These are phyloP conservation scores for Irpex sp. DNA, from an alignment of 1,284 basidiomycete species.

Conservation along the genomic window DNA sequence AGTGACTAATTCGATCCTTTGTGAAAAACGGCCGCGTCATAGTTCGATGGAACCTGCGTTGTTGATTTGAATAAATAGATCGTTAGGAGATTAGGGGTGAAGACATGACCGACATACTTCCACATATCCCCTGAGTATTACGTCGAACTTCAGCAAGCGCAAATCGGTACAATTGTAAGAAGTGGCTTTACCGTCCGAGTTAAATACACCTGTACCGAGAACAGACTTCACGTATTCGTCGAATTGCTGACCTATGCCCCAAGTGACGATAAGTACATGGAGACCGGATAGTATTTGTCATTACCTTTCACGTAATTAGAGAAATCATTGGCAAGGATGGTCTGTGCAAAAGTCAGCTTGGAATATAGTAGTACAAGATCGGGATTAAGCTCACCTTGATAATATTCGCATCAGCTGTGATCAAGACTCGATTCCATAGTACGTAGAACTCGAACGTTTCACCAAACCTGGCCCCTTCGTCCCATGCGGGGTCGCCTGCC, in stretches of 20 bases:
- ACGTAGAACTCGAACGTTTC: constrained; percentile 22
- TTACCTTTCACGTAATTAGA: constrained; percentile 29
- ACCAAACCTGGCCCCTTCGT: constrained; percentile 22
- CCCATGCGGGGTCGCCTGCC: constrained; percentile 27
- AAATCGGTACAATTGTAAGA: background rate
- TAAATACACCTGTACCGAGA: constrained; percentile 55
- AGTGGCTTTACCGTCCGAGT: constrained; percentile 26
- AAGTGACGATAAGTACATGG: background rate
- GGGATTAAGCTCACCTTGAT: constrained; percentile 24
- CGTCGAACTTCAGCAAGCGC: background rate
- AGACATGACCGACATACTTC: constrained; percentile 26
- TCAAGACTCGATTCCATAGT: constrained; percentile 25
- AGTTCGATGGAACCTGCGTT: constrained; percentile 33
- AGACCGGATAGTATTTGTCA: background rate
- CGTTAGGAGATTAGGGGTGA: background rate
- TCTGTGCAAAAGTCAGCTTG: constrained; percentile 14
- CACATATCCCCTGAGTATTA: constrained; percentile 33
- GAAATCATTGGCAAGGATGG: constrained; percentile 30
- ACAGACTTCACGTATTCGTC: constrained; percentile 37
- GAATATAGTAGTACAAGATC: background rate
- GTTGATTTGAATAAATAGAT: too few relatives aligned
- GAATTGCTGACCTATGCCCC: constrained; percentile 32
- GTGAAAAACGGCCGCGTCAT: constrained; percentile 39
- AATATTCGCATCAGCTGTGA: constrained; percentile 28
- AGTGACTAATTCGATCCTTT: constrained; percentile 28